A percentile compares a stretch with the other conserved stretches of the same genome.
phyloP scores from a whole-genome alignment of 148 eudicot genomes.

The Camellia lanceoleosa region DNA sequence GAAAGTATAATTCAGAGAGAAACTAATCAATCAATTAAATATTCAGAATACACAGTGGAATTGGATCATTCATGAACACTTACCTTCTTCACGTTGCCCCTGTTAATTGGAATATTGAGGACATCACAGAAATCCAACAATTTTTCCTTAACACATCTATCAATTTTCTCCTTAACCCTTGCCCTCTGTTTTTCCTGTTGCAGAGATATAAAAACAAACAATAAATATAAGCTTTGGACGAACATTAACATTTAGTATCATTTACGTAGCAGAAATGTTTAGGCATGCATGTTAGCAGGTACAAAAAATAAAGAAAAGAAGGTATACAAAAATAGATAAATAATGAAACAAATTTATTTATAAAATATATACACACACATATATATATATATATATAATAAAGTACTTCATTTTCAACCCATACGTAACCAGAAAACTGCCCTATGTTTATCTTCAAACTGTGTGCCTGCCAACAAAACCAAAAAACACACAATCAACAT shows the following conservation, averaged over 20 bases:
- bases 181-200: slow-evolving; percentile 80
- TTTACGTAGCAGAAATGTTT: not conserved
- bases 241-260: not conserved
- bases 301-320: not conserved
- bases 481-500: slow-evolving; percentile 9
- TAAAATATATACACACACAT: not conserved
- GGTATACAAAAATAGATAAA: not conserved
- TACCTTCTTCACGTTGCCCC: slow-evolving; percentile 54
- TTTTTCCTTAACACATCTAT: slow-evolving; percentile 82
- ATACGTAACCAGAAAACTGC: slow-evolving; percentile 83
- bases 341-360: not conserved
- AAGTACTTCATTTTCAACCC: slow-evolving; percentile 79
- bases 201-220: not conserved
- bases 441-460: slow-evolving; percentile 76
- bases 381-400: not conserved
- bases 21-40: slow-evolving; percentile 6
- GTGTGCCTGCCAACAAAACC: slow-evolving; percentile 41
- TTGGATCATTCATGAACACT: slow-evolving; percentile 2
- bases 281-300: not conserved
- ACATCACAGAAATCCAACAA: slow-evolving; percentile 84
- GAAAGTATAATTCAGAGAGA: slow-evolving; percentile 11
- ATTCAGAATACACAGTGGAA: not conserved
- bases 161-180: slow-evolving; percentile 77
- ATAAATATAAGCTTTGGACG: not conserved
- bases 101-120: slow-evolving; percentile 65